Base-by-base conservation (phyloP, 768 basidiomycete species). In the Cyclocybe aegerita region DNA sequence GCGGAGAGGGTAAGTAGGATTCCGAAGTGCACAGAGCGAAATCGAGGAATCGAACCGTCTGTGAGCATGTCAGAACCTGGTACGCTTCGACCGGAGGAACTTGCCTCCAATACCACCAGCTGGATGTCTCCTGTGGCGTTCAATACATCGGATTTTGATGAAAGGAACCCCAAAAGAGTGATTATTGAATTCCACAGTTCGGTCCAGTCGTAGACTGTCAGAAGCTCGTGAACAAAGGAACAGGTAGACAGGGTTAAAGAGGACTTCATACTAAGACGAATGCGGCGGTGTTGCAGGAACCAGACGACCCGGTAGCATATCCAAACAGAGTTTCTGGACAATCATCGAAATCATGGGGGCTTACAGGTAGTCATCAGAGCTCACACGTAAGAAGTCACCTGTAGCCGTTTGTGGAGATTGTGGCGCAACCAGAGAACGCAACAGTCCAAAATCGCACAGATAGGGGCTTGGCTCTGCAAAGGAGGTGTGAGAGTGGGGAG, bases 351-450 rank as follows among this genome's bases (percentile, higher is more conserved):
- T 14, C 43, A 16, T 35, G 14, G 50, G 36, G 29, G 14, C 44
- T 17, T 31, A 49, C 36, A 9, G 43, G 40, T 16, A 10, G 39
- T 16, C 4, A 29, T 11, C 23, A 9, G 9, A 34, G 65, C 82
- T 39, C 57, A 85, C 86, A 71, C 66, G 56, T 85, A 86, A 5
- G 78, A 77, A 29, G 73, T 68, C 0, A 79, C 75, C 50, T 86
- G 82, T 4, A 88, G 65, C 29, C 71, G 76, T 56, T 78, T 85
- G 49, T 86, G 82, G 30, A 88, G 66, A 59, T 86, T 87, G 56
- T 89, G 86, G 12, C 83, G 79, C 23, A 87, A 63, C 84, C 85
- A 88, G 10, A 88, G 69, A 5, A 84, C 72, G 56, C 81, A 84
- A 49, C 82, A 86, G 61, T 88, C 85, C n/a, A 88, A 59, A 16